Conservation (phyloP, 2,329 filamentous ascomycete species). For the Chrysoporthe austroafricana region DNA sequence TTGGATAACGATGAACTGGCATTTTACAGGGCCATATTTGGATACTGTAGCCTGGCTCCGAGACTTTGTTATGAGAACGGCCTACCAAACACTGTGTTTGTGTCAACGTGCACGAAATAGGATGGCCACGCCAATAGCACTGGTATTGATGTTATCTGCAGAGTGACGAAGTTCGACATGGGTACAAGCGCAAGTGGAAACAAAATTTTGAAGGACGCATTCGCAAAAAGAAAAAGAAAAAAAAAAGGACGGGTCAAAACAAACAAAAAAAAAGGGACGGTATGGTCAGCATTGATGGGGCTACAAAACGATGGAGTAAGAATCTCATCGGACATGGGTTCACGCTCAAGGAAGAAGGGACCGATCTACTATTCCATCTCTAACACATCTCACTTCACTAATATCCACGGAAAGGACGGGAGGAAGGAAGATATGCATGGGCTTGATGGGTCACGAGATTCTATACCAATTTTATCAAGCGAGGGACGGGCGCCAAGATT, state of each 20-base stretch:
- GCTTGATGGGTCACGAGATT: slow-evolving; percentile 1
- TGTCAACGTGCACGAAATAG: no score
- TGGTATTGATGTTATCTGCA: neutral
- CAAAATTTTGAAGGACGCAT: neutral
- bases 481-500: neutral
- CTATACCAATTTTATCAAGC: slow-evolving; percentile 1
- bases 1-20: no score
- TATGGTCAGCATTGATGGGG: neutral
- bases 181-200: neutral
- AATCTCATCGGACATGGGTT: neutral
- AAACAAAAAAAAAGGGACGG: neutral
- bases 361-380: neutral
- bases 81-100: no score
- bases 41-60: no score
- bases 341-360: neutral
- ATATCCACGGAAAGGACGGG: neutral
- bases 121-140: no score
- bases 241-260: neutral
- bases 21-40: no score
- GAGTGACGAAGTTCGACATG: neutral
- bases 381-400: slow-evolving; percentile 1
- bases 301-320: neutral
- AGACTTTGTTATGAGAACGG: no score
- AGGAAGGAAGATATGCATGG: neutral
- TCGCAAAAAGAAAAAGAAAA: neutral